Conservation (phyloP, 2,329 filamentous ascomycete genomes). For the Cryphonectria japonica region DNA sequence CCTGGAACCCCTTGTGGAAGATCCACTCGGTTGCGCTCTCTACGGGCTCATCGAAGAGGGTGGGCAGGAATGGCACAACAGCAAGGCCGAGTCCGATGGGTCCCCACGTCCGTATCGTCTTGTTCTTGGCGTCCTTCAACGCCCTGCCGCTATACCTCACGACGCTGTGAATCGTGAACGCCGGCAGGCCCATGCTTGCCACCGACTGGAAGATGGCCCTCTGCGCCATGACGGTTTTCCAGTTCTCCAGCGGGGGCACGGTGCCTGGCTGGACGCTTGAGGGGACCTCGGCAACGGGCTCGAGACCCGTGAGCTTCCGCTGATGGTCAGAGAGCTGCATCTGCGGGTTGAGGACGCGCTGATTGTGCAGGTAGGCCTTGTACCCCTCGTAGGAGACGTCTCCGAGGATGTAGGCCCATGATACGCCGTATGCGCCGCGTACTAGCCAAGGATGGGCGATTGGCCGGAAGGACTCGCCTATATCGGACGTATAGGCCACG, state of each 20-base stretch:
- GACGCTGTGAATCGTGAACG: conserved; percentile 91
- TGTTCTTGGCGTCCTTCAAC: conserved; percentile 82
- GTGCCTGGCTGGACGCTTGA: conserved; percentile 40
- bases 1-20: conserved; percentile 81
- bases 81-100: conserved; percentile 84
- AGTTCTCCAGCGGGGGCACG: conserved; percentile 81
- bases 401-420: conserved; percentile 89
- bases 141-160: conserved; percentile 86
- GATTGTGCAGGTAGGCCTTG: conserved; percentile 90
- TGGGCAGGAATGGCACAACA: conserved; percentile 81
- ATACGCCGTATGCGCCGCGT: conserved; percentile 82
- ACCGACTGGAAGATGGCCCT: conserved; percentile 87
- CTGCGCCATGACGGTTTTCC: conserved; percentile 87
- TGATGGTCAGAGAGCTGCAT: conserved; percentile 56
- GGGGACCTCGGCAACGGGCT: conserved; percentile 22
- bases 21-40: conserved; percentile 89
- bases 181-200: conserved; percentile 91
- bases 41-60: conserved; percentile 87
- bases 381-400: conserved; percentile 94
- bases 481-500: conserved; percentile 94
- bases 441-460: conserved; percentile 86
- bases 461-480: conserved; percentile 94
- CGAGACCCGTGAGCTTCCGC: conserved; percentile 53
- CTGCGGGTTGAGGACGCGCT: conserved; percentile 71
- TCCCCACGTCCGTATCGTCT: conserved; percentile 76